Percentiles rank a stretch among this genome's conserved stretches.
Conservation (phyloP, 2,329 filamentous ascomycete species). For the Aureobasidium sp. region DNA sequence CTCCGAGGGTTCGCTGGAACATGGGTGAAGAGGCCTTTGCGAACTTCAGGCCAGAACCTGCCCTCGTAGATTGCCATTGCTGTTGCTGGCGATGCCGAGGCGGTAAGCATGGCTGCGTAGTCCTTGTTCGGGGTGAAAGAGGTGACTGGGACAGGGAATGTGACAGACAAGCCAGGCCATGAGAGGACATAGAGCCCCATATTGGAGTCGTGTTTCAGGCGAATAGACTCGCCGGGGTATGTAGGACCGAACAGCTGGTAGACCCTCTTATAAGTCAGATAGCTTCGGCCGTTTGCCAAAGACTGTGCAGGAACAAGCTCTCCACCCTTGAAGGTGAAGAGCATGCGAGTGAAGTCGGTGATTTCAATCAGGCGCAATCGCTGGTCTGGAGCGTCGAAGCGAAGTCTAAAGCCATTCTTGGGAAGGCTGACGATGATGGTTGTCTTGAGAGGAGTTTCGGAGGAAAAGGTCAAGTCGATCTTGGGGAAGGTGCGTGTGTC, state of each 20-base stretch:
- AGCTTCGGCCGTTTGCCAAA: constrained; percentile 56
- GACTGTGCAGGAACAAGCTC: constrained; percentile 14
- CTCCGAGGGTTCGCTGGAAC: constrained; percentile 66
- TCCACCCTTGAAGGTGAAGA: constrained; percentile 63
- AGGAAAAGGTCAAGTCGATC: constrained; percentile 74
- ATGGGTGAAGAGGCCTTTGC: constrained; percentile 68
- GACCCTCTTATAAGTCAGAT: constrained; percentile 50
- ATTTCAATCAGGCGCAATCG: constrained; percentile 85
- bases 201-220: constrained; percentile 47
- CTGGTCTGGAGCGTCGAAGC: constrained; percentile 91
- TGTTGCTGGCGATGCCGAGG: constrained; percentile 65
- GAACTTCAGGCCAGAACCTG: constrained; percentile 79
- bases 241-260: constrained; percentile 94
- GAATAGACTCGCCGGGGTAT: constrained; percentile 85
- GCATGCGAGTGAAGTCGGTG: constrained; percentile 76
- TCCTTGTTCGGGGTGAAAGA: constrained; percentile 70
- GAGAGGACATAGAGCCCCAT: constrained; percentile 80
- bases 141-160: constrained; percentile 68
- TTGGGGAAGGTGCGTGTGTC: constrained; percentile 75
- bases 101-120: constrained; percentile 77
- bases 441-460: constrained; percentile 62
- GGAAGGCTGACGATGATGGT: constrained; percentile 71
- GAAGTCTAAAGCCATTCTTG: constrained; percentile 77
- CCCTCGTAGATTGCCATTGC: constrained; percentile 90
- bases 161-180: constrained; percentile 90